Conservation (phyloP, 2,329 filamentous ascomycete species). For the Neofusicoccum ribis region DNA sequence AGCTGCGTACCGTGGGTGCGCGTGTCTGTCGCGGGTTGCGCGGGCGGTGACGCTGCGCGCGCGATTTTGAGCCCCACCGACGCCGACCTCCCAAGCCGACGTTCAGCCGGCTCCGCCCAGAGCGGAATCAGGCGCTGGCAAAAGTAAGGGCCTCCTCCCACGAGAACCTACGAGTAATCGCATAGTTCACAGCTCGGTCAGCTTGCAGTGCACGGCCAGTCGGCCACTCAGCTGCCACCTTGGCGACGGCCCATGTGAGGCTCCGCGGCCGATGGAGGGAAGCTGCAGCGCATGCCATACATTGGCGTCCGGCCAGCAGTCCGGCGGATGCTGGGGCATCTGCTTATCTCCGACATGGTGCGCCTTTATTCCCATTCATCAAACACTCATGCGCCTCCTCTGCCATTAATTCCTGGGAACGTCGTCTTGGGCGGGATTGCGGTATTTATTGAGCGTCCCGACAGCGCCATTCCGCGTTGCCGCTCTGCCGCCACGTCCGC, state of each 20-base stretch:
- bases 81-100: neutral
- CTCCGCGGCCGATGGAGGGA: neutral
- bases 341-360: neutral
- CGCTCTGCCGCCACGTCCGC: neutral
- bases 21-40: slow-evolving; percentile 17
- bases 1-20: neutral
- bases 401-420: neutral
- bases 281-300: neutral
- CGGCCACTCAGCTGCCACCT: too few relatives aligned
- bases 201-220: neutral
- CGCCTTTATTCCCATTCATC: neutral
- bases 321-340: too few relatives aligned
- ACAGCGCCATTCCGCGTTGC: neutral
- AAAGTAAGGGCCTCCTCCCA: too few relatives aligned
- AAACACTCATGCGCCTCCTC: neutral
- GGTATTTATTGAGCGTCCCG: neutral
- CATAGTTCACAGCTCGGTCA: neutral
- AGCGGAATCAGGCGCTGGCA: neutral
- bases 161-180: too few relatives aligned
- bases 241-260: too few relatives aligned
- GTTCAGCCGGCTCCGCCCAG: neutral
- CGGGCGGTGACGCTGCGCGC: slow-evolving; percentile 9
- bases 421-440: neutral
- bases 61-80: neutral
- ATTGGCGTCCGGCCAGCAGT: neutral